These are phyloP conservation scores for Fusarium nodosum DNA, from an alignment of 2,329 filamentous ascomycete genomes.

Conservation along the genomic window DNA sequence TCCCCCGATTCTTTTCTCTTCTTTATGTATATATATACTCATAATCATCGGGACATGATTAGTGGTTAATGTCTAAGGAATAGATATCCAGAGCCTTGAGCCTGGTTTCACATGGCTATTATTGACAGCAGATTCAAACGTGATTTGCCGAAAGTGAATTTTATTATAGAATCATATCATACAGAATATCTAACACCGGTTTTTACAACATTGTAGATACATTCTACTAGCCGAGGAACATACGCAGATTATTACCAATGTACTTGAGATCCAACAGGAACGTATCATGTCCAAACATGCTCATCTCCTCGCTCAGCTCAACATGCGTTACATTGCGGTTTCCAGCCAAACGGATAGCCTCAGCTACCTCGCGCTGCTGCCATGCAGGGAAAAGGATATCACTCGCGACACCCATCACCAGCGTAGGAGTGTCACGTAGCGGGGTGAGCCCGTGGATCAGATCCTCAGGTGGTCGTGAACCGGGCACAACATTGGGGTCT, in stretches of 20 bases:
- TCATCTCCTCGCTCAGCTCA: constrained; percentile 93
- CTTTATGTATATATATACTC: constrained; percentile 32
- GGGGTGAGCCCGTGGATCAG: constrained; percentile 80
- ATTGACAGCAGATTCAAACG: background rate
- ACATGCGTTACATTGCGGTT: constrained; percentile 88
- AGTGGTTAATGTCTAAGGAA: constrained; percentile 44
- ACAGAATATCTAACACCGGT: background rate
- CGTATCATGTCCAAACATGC: constrained; percentile 95
- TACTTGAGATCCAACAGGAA: constrained; percentile 94
- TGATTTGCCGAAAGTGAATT: background rate
- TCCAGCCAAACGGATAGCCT: constrained; percentile 81
- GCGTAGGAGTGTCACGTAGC: constrained; percentile 80
- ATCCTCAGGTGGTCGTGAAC: constrained; percentile 77
- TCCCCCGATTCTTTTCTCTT: constrained; percentile 23
- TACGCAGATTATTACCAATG: constrained; percentile 85
- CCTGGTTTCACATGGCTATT: constrained; percentile 30
- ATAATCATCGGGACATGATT: constrained; percentile 44
- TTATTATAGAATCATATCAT: background rate
- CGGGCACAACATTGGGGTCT: constrained; percentile 46
- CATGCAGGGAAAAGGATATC: constrained; percentile 98
- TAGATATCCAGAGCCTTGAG: constrained; percentile 27
- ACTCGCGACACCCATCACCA: constrained; percentile 94
- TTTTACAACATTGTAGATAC: constrained; percentile 9
- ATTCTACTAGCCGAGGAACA: constrained; percentile 74
- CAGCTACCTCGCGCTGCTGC: constrained; percentile 95